Evolutionary conservation across 106 monocot species (phyloP).

Genomic region (Dendrobium officinale): DNA sequence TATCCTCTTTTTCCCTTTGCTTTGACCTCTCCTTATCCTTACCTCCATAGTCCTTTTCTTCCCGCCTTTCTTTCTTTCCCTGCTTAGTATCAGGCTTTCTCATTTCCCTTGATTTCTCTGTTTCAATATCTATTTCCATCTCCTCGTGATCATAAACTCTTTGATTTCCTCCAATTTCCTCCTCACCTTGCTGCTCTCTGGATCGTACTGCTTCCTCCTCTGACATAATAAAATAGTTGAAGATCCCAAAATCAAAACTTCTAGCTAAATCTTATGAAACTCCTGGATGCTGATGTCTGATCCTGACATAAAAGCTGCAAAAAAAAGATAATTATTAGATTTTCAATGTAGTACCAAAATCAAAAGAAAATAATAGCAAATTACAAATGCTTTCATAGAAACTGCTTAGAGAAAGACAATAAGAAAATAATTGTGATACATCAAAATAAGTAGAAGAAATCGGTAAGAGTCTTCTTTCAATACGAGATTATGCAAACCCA

Average conservation of each 20-base stretch:
- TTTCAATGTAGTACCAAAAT: not conserved
- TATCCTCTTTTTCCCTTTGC: slow-evolving; percentile 15
- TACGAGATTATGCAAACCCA: not conserved
- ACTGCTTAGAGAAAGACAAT: not conserved
- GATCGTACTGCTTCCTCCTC: not conserved
- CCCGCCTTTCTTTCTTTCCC: slow-evolving; percentile 18
- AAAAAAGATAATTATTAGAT: not conserved
- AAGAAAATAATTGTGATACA: not conserved
- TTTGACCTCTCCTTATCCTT: slow-evolving; percentile 22
- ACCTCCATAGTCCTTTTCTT: slow-evolving; percentile 7
- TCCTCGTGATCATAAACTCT: not conserved
- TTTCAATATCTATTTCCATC: not conserved
- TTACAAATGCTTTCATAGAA: not conserved
- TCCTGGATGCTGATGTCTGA: not conserved
- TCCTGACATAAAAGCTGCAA: not conserved
- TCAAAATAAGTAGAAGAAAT: not conserved
- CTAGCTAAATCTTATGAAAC: not conserved
- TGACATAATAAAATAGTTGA: not conserved
- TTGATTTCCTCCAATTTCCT: not conserved
- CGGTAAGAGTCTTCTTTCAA: not conserved
- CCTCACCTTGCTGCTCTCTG: not conserved
- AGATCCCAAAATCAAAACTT: not conserved
- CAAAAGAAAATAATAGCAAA: not conserved
- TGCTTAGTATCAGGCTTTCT: slow-evolving; percentile 38
- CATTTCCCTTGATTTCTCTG: slow-evolving; percentile 16